These are phyloP conservation scores for Penicillium odoratum DNA, from an alignment of 495 filamentous ascomycete species.

Conservation along the genomic window DNA sequence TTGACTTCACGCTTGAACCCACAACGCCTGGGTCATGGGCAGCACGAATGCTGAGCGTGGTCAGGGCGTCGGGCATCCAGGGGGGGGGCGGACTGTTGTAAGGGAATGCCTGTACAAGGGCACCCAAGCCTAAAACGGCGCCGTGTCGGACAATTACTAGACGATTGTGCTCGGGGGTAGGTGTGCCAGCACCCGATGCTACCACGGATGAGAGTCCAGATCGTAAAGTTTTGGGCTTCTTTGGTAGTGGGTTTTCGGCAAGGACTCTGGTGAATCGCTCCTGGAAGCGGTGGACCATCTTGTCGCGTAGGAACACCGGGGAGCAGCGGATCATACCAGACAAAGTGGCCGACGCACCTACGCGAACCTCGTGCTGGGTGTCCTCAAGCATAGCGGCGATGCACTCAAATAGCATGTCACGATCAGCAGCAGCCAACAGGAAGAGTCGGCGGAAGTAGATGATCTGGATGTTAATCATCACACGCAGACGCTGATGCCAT, in stretches of 20 bases:
- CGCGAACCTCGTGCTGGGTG: slow-evolving; percentile 87
- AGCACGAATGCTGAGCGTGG: slow-evolving; percentile 78
- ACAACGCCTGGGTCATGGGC: slow-evolving; percentile 89
- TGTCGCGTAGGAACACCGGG: slow-evolving; percentile 73
- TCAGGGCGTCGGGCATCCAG: slow-evolving; percentile 94
- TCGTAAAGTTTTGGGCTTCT: slow-evolving; percentile 53
- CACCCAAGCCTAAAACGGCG: slow-evolving; percentile 87
- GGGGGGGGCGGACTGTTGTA: slow-evolving; percentile 87
- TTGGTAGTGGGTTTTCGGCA: slow-evolving; percentile 79
- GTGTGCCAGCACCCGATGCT: slow-evolving; percentile 64
- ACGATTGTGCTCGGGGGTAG: slow-evolving; percentile 80
- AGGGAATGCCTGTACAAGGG: slow-evolving; percentile 93
- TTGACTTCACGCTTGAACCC: slow-evolving; percentile 94
- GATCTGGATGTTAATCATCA: slow-evolving; percentile 98
- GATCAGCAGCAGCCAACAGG: slow-evolving; percentile 74
- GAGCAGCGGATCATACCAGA: slow-evolving; percentile 99
- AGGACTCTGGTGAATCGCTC: slow-evolving; percentile 77
- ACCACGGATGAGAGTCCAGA: slow-evolving; percentile 39
- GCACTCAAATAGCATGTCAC: slow-evolving; percentile 80
- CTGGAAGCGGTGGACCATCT: slow-evolving; percentile 72
- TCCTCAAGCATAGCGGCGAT: slow-evolving; percentile 94
- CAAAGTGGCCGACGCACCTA: slow-evolving; percentile 86
- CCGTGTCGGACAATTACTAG: slow-evolving; percentile 83
- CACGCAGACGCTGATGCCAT: slow-evolving; percentile 98
- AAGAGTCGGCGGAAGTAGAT: slow-evolving; percentile 98